Conservation (phyloP, 1,139 yeast genomes). For the Hyphopichia wangnamkhiaoensis region DNA sequence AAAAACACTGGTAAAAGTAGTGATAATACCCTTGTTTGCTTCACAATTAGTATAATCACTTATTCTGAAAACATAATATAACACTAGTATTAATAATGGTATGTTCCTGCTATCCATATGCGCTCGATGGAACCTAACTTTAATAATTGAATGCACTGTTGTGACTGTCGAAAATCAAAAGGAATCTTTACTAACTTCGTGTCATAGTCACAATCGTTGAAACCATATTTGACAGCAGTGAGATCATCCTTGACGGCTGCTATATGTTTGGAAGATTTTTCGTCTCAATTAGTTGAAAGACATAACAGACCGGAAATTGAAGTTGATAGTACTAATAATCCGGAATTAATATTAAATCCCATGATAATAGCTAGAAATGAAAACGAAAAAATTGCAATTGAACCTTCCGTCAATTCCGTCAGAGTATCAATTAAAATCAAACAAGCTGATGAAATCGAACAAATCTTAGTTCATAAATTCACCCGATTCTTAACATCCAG, state of each 20-base stretch:
- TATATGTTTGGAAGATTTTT: slow-evolving; percentile 89
- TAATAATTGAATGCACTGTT: neutral
- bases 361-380: slow-evolving; percentile 92
- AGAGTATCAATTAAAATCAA: slow-evolving; percentile 90
- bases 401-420: slow-evolving; percentile 88
- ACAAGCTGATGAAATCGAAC: slow-evolving; percentile 97
- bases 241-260: slow-evolving; percentile 94
- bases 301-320: slow-evolving; percentile 98
- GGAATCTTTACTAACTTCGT: slow-evolving; percentile 7
- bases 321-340: slow-evolving; percentile 60
- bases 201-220: slow-evolving; percentile 82
- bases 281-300: slow-evolving; percentile 94
- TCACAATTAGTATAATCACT: too few species aligned
- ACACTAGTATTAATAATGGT: too few species aligned
- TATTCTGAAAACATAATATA: too few species aligned
- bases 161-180: neutral
- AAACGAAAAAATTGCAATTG: slow-evolving; percentile 88
- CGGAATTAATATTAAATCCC: slow-evolving; percentile 85
- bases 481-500: slow-evolving; percentile 91
- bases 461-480: slow-evolving; percentile 89
- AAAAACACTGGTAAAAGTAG: too few species aligned
- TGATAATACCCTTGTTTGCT: too few species aligned
- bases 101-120: too few species aligned
- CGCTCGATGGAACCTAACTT: too few species aligned
- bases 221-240: slow-evolving; percentile 93